phyloP scores from a whole-genome alignment of 345 rosid species.

The Heritiera littoralis region DNA sequence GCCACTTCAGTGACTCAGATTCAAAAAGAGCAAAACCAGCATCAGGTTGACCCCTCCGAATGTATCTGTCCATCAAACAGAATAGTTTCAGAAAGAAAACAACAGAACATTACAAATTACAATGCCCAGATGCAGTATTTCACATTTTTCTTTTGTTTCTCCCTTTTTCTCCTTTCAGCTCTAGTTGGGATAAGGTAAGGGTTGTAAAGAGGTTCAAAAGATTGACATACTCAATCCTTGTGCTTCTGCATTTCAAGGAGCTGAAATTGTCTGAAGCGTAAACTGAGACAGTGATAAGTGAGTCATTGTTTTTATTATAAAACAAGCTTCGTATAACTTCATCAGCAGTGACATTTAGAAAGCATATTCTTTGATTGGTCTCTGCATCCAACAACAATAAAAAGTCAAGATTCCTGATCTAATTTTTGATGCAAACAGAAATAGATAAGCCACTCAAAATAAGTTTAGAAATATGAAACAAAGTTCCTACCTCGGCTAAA shows the following conservation, averaged over 20 bases:
- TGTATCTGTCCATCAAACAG: slow-evolving; percentile 45
- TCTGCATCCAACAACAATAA: slow-evolving; percentile 38
- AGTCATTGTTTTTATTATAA: slow-evolving; percentile 68
- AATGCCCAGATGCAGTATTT: slow-evolving; percentile 5
- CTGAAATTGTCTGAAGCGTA: slow-evolving; percentile 67
- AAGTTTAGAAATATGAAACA: neutral
- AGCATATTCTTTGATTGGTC: slow-evolving; percentile 67
- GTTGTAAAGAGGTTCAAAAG: neutral
- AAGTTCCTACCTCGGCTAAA: slow-evolving; percentile 74
- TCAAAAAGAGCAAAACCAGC: slow-evolving; percentile 90
- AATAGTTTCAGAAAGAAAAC: neutral
- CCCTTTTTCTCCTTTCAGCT: neutral
- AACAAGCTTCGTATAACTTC: slow-evolving; percentile 70
- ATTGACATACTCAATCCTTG: slow-evolving; percentile 56
- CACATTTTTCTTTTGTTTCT: neutral
- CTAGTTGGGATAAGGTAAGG: neutral
- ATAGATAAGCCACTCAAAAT: neutral
- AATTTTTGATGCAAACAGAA: neutral
- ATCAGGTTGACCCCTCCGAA: slow-evolving; percentile 64
- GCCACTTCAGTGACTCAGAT: slow-evolving; percentile 86
- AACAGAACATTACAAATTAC: neutral
- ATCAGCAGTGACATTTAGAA: slow-evolving; percentile 58
- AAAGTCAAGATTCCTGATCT: neutral
- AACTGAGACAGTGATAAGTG: slow-evolving; percentile 68
- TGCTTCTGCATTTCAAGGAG: slow-evolving; percentile 67